A percentile compares a stretch with the other conserved stretches of the same genome.
Conservation (phyloP, 805 yeast genomes). For the Wickerhamiella vanderwaltii region DNA sequence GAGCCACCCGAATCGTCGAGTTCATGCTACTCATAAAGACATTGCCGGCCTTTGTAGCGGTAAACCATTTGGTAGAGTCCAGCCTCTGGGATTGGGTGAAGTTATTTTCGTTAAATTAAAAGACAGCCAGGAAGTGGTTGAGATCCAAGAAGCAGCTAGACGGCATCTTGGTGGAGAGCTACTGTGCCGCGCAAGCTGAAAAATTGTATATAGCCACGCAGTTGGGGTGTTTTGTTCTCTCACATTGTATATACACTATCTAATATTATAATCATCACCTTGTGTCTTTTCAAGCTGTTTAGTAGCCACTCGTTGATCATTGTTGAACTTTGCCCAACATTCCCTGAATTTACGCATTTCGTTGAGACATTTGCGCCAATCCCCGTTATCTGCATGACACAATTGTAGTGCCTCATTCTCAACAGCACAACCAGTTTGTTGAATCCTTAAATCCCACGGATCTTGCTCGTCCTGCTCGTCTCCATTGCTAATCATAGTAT, state of each 20-base stretch:
- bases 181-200: conserved; percentile 46
- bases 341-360: conserved; percentile 51
- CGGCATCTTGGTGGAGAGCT: conserved; percentile 63
- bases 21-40: conserved; percentile 50
- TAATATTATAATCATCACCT: conserved; percentile 16
- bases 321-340: conserved; percentile 52
- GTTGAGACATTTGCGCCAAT: conserved; percentile 61
- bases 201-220: too few species aligned
- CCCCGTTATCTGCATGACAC: conserved; percentile 71
- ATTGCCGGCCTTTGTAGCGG: conserved; percentile 68
- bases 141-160: conserved; percentile 75
- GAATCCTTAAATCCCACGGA: conserved; percentile 54
- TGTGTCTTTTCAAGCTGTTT: conserved; percentile 4
- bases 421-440: conserved; percentile 62
- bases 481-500: conserved; percentile 32
- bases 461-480: conserved; percentile 23
- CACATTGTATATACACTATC: too few species aligned
- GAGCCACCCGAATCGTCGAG: conserved; percentile 74
- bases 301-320: conserved; percentile 34
- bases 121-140: conserved; percentile 42
- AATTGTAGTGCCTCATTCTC: conserved; percentile 59
- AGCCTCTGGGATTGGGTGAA: conserved; percentile 84
- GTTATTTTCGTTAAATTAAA: conserved; percentile 54
- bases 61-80: conserved; percentile 54
- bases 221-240: too few species aligned